These are phyloP conservation scores for Taphrina communis DNA, from an alignment of 1,139 yeast genomes.

Conservation along the genomic window DNA sequence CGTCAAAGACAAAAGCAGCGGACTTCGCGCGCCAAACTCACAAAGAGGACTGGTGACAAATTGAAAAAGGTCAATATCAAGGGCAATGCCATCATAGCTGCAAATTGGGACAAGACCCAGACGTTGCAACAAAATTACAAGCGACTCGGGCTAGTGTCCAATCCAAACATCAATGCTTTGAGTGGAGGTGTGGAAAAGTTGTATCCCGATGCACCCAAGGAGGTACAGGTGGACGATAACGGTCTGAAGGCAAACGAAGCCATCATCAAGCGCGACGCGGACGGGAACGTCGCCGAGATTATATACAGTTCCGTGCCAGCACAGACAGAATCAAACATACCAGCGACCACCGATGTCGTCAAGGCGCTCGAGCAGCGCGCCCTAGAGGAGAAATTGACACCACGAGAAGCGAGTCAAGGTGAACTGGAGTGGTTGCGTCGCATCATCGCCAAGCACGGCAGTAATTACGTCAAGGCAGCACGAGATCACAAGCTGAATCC, in stretches of 20 bases:
- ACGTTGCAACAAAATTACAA: slow-evolving; percentile 76
- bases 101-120: slow-evolving; percentile 83
- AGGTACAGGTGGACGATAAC: slow-evolving; percentile 17
- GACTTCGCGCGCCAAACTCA: slow-evolving; percentile 35
- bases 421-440: slow-evolving; percentile 74
- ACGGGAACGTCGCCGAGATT: slow-evolving; percentile 71
- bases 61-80: slow-evolving; percentile 40
- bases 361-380: slow-evolving; percentile 74
- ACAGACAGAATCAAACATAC: neutral
- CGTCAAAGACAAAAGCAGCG: slow-evolving; percentile 40
- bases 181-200: slow-evolving; percentile 29
- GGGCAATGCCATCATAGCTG: slow-evolving; percentile 77
- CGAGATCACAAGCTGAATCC: slow-evolving; percentile 65
- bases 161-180: slow-evolving; percentile 17
- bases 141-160: slow-evolving; percentile 31
- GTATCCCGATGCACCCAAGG: slow-evolving; percentile 38
- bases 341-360: slow-evolving; percentile 56
- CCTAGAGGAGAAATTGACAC: slow-evolving; percentile 54
- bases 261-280: slow-evolving; percentile 72
- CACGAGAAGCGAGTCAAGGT: slow-evolving; percentile 67
- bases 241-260: slow-evolving; percentile 71
- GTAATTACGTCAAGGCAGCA: slow-evolving; percentile 85
- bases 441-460: slow-evolving; percentile 79
- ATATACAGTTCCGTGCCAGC: slow-evolving; percentile 66
- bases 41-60: slow-evolving; percentile 35